Conservation (phyloP, 352 stramenopile species). For the Globisporangium viniferum region DNA sequence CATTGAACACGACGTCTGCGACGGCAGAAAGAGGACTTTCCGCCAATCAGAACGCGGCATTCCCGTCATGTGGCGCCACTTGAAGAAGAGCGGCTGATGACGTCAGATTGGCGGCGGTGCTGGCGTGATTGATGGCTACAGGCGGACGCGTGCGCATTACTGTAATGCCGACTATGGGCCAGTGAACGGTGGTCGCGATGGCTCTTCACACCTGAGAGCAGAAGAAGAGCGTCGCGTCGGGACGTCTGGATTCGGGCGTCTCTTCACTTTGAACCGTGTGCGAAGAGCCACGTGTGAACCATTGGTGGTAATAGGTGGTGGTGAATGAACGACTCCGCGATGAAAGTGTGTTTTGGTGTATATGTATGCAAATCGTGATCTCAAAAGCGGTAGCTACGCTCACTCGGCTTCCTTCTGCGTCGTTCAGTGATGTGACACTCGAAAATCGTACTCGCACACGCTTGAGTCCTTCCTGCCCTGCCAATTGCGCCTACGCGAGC, state of each 20-base stretch:
- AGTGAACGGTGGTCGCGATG: not conserved
- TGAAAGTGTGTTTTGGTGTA: not conserved
- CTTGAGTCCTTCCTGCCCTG: not conserved
- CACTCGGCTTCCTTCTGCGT: not conserved
- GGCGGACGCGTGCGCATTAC: not conserved
- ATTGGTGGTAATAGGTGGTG: not conserved
- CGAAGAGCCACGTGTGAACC: not conserved
- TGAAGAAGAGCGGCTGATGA: conserved; percentile 4
- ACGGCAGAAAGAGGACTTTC: not conserved
- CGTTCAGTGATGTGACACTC: not conserved
- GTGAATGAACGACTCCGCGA: not conserved
- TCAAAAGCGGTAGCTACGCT: not conserved
- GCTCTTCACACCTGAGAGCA: no score
- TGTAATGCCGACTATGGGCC: not conserved
- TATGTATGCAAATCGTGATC: not conserved
- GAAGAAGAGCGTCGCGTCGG: not conserved
- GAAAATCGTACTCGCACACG: not conserved
- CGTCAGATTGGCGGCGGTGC: not conserved
- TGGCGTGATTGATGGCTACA: not conserved
- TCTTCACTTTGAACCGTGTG: not conserved
- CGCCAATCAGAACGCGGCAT: not conserved
- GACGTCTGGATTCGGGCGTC: no score
- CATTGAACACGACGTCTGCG: not conserved
- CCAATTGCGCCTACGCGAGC: conserved; percentile 19
- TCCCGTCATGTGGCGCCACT: not conserved